Evolutionary conservation across 148 eudicot species (phyloP).

Genomic region (Vaccinium macrocarpon): DNA sequence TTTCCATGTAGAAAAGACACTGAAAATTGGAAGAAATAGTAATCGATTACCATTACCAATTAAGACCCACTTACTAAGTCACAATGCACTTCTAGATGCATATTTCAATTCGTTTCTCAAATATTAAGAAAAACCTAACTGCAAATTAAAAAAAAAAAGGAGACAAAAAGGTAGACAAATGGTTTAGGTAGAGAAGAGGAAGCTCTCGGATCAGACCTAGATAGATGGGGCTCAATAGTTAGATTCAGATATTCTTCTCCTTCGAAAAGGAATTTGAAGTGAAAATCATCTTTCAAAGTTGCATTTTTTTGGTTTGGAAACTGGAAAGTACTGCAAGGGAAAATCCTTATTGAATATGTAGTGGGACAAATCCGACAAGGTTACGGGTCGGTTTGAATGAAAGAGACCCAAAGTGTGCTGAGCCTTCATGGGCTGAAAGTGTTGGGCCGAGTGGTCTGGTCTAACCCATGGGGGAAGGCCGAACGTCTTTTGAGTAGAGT

Average conservation of each 20-base stretch:
- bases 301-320: not conserved
- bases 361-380: no score
- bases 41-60: not conserved
- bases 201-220: not conserved
- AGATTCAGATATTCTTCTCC: not conserved
- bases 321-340: conserved; percentile 4
- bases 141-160: not conserved
- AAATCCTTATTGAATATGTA: not conserved
- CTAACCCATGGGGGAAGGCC: no score
- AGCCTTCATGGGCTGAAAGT: no score
- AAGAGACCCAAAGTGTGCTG: no score
- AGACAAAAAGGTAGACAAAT: not conserved
- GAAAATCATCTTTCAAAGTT: no score
- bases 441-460: no score
- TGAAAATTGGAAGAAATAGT: not conserved
- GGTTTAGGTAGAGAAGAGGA: not conserved
- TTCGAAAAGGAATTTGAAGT: no score
- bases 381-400: no score
- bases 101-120: not conserved
- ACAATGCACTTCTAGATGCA: not conserved
- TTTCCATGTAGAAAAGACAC: not conserved
- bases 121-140: not conserved
- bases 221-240: not conserved
- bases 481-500: no score
- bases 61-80: not conserved